Conservation (phyloP, 495 filamentous ascomycete species). For the Extremus antarcticus region DNA sequence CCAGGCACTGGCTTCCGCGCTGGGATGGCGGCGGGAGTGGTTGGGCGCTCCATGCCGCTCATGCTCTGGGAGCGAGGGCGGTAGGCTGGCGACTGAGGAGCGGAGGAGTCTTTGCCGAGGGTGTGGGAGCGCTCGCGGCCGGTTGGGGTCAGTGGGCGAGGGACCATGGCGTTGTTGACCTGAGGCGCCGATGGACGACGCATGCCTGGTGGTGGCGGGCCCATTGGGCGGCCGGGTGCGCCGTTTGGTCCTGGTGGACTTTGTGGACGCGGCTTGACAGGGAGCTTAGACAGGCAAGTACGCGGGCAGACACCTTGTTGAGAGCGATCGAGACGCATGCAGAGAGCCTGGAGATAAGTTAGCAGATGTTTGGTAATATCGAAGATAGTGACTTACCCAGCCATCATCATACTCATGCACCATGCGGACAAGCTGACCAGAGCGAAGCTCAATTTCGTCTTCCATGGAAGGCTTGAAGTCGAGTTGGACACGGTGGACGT, state of each 20-base stretch:
- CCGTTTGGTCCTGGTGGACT: slow-evolving; percentile 35
- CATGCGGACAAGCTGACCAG: slow-evolving; percentile 74
- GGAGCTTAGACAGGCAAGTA: slow-evolving; percentile 83
- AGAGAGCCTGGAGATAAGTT: slow-evolving; percentile 59
- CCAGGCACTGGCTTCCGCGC: slow-evolving; percentile 32
- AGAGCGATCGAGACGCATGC: slow-evolving; percentile 78
- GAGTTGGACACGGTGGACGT: slow-evolving; percentile 75
- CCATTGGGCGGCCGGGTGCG: slow-evolving; percentile 33
- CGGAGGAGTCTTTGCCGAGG: slow-evolving; percentile 3
- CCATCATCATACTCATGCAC: slow-evolving; percentile 97
- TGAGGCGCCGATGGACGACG: slow-evolving; percentile 27
- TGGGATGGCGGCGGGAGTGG: slow-evolving; percentile 23
- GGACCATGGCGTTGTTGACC: background rate
- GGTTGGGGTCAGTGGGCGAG: slow-evolving; percentile 14
- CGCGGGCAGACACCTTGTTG: slow-evolving; percentile 87
- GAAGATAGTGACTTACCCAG: slow-evolving; percentile 56
- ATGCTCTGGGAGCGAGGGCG: slow-evolving; percentile 21
- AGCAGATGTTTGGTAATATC: slow-evolving; percentile 20
- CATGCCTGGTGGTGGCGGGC: slow-evolving; percentile 2
- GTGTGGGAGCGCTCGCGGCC: slow-evolving; percentile 17
- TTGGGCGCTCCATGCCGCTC: slow-evolving; percentile 9
- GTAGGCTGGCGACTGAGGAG: background rate
- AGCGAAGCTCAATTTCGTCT: slow-evolving; percentile 72
- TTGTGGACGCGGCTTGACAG: slow-evolving; percentile 71
- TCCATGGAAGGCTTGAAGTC: slow-evolving; percentile 90